Evolutionary conservation across 345 rosid genomes (phyloP), one percentile per base, ranked within the genome.

Genomic region (Schrenkiella parvula): DNA sequence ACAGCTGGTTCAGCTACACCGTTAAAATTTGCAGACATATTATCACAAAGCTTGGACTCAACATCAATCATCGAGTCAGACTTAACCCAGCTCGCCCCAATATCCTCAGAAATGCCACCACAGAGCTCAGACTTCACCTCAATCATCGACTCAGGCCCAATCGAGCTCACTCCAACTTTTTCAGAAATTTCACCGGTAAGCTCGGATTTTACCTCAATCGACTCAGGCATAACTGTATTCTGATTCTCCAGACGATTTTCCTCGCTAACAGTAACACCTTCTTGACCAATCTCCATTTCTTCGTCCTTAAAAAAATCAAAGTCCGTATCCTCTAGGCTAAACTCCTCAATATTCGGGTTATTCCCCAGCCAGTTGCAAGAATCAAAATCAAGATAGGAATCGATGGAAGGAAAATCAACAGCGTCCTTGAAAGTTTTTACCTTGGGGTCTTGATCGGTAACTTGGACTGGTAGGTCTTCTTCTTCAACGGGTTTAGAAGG

Each of bases 321-420:
- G 48, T 71, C 85, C 11, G 58, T 74, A 42, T 81, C 82, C n/a
- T 79, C 85, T 8, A 70, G 44, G 21, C 59, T 44, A 53, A 68
- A 69, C 48, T 56, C 64, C 3, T 70, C 81, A 7, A 26, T 43
- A 19, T 67, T 78, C 4, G 74, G 76, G 74, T 57, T 75, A 70
- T 50, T 83, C 55, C 73, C 90, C 23, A 83, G 82, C 80, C 84
- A 87, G 29, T 80, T 84, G 22, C 85, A 74, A 18, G 85, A 80
- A 26, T 89, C 92, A 50, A 89, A 89, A 72, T 87, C 91, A 7
- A 86, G 79, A 70, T 82, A 83, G 1, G 89, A 80, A 80, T 89
- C 93, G 35, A 76, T 18, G 23, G 87, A 83, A 47, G 83, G 63
- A 47, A 61, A 62, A 31, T 82, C 78, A 62, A 79, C 19, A 15